phyloP scores from a whole-genome alignment of 208 protist genomes.

The Vickermania ingenoplastis region DNA sequence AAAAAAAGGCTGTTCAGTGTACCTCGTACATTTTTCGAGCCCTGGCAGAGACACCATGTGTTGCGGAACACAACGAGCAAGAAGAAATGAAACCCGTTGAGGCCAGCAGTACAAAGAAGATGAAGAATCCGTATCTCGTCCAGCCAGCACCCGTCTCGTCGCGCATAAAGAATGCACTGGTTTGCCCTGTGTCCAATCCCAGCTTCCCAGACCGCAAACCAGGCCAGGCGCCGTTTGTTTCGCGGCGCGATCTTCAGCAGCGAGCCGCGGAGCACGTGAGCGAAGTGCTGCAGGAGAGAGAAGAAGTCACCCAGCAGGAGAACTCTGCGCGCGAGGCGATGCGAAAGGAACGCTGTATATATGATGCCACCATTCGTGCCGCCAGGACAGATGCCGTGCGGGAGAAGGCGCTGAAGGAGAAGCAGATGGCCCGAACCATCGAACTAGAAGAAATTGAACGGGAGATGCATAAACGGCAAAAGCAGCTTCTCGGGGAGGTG shows the following conservation, averaged over 20 bases:
- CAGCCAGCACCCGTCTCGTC: not conserved
- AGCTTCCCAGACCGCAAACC: slow-evolving; percentile 1
- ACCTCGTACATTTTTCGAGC: not conserved
- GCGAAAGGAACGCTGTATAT: not conserved
- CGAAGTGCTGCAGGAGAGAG: not conserved
- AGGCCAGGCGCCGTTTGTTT: not conserved
- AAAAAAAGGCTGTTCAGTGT: not conserved
- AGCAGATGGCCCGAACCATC: not conserved
- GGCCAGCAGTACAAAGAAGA: not conserved
- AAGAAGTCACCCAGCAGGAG: not conserved
- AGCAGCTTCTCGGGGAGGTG: not conserved
- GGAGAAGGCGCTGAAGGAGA: not conserved
- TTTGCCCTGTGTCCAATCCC: not conserved
- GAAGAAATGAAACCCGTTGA: not conserved
- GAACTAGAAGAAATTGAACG: not conserved
- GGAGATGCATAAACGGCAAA: not conserved
- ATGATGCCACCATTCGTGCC: not conserved
- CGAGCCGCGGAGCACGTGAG: not conserved
- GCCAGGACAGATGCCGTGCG: not conserved
- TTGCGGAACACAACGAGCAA: not conserved
- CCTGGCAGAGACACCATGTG: not conserved
- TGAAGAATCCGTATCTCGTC: not conserved
- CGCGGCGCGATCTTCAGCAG: not conserved
- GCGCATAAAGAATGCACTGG: not conserved
- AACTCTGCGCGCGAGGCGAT: not conserved